phyloP scores from a whole-genome alignment of 1,139 yeast genomes.

The Kodamaea derodonti region DNA sequence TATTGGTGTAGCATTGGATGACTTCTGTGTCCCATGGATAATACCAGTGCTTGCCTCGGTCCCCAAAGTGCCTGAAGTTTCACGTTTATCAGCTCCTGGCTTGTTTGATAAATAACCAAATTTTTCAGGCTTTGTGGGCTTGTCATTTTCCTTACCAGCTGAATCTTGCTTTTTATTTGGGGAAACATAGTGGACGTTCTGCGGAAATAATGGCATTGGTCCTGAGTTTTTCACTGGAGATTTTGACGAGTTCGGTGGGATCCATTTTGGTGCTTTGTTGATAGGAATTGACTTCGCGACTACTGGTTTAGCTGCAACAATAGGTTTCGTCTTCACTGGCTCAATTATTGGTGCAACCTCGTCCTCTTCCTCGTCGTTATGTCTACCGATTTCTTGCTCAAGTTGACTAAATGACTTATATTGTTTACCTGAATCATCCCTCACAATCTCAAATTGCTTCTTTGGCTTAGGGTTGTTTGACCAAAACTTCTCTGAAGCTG shows the following conservation, averaged over 20 bases:
- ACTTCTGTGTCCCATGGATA: too few species aligned
- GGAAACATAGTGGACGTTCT: constrained; percentile 12
- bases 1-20: background rate
- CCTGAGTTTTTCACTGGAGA: constrained; percentile 7
- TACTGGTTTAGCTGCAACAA: constrained; percentile 1
- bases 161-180: constrained; percentile 3
- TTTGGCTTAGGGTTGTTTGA: constrained; percentile 1
- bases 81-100: too few species aligned
- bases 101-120: constrained; percentile 3
- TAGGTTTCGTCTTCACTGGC: background rate
- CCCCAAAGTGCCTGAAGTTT: too few species aligned
- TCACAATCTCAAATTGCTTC: constrained; percentile 3
- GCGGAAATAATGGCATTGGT: constrained; percentile 13
- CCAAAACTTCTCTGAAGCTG: background rate
- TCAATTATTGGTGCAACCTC: background rate
- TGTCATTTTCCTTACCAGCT: constrained; percentile 3
- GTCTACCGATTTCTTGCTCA: constrained; percentile 16
- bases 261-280: constrained; percentile 8
- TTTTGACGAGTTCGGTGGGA: constrained; percentile 11
- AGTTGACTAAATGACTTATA: constrained; percentile 21
- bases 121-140: constrained; percentile 11
- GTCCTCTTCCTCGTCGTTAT: background rate
- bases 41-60: too few species aligned
- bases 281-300: too few species aligned
- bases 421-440: background rate